Evolutionary conservation across 1,284 basidiomycete genomes (phyloP).

Genomic region (Mycosarcoma mackinlayi): DNA sequence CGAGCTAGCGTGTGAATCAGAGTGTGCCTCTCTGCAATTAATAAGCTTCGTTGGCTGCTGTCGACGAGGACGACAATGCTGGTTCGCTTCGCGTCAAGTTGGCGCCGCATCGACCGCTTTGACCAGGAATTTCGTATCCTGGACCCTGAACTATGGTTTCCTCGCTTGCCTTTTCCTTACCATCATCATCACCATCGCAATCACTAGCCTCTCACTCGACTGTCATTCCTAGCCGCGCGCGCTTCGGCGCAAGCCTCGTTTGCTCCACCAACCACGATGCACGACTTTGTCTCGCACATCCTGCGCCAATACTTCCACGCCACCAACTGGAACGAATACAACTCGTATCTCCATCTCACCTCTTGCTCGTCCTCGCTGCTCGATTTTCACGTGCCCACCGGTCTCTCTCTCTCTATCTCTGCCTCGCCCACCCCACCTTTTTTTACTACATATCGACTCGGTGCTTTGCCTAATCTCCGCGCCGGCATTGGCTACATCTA

Average conservation of each 20-base stretch:
- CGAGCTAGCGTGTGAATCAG: too few species aligned
- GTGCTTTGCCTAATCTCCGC: slow-evolving; percentile 87
- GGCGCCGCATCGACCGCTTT: neutral
- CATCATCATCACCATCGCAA: neutral
- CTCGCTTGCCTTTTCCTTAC: neutral
- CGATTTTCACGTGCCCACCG: slow-evolving; percentile 83
- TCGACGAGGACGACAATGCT: too few species aligned
- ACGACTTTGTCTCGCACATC: slow-evolving; percentile 75
- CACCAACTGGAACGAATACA: slow-evolving; percentile 96
- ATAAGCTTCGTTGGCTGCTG: too few species aligned
- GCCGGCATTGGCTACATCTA: slow-evolving; percentile 95
- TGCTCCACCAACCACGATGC: too few species aligned
- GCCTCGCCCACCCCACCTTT: slow-evolving; percentile 84
- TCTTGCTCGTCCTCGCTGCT: slow-evolving; percentile 79
- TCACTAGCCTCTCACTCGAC: neutral
- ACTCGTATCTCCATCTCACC: slow-evolving; percentile 89
- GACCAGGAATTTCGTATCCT: neutral
- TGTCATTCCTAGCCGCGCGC: too few species aligned
- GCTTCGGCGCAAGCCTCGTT: too few species aligned
- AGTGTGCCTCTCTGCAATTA: too few species aligned
- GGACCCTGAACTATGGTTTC: neutral
- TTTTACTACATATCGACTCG: slow-evolving; percentile 91
- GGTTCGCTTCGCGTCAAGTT: slow-evolving; percentile 1
- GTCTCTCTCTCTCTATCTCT: slow-evolving; percentile 82
- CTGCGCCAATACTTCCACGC: slow-evolving; percentile 87